These are phyloP conservation scores for Cylindrotheca fusiformis DNA, from an alignment of 108 stramenopile species.

Conservation along the genomic window DNA sequence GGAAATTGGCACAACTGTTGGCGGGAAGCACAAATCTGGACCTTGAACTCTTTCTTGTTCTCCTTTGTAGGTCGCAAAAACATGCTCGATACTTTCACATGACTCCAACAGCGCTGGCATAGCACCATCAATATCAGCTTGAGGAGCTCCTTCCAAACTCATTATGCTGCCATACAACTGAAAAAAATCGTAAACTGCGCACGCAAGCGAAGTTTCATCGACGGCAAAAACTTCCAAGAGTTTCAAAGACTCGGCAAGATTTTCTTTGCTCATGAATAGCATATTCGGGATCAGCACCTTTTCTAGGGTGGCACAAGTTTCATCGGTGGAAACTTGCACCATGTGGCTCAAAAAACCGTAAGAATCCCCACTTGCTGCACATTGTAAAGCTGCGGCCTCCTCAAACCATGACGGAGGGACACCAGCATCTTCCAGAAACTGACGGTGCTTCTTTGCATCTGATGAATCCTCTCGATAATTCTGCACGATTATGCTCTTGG, in stretches of 20 bases:
- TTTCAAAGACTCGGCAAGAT: slow-evolving; percentile 1
- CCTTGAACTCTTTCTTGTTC: slow-evolving; percentile 11
- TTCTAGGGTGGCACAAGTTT: slow-evolving; percentile 44
- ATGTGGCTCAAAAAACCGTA: slow-evolving; percentile 44
- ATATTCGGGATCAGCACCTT: slow-evolving; percentile 54
- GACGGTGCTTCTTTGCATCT: slow-evolving; percentile 26
- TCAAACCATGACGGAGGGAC: slow-evolving; percentile 66
- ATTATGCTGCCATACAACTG: slow-evolving; percentile 11
- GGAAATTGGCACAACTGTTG: slow-evolving; percentile 16
- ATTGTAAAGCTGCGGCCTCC: slow-evolving; percentile 53
- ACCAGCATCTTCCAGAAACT: slow-evolving; percentile 56
- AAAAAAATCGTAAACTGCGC: slow-evolving; percentile 22
- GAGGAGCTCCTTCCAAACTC: slow-evolving; percentile 2
- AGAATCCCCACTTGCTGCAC: slow-evolving; percentile 34
- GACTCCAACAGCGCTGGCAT: slow-evolving; percentile 13
- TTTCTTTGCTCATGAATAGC: slow-evolving; percentile 36
- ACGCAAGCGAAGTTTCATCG: slow-evolving; percentile 11
- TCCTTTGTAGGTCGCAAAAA: slow-evolving; percentile 18
- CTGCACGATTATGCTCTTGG: slow-evolving; percentile 53
- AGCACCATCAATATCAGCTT: slow-evolving; percentile 15
- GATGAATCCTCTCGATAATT: slow-evolving; percentile 23
- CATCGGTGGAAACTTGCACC: slow-evolving; percentile 24
- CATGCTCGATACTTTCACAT: slow-evolving; percentile 21
- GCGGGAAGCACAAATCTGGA: slow-evolving; percentile 10
- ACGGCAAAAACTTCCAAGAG: slow-evolving; percentile 17